Evolutionary conservation across 2,329 filamentous ascomycete genomes (phyloP).

Genomic region (Cephalotrichum gorgonifer): DNA sequence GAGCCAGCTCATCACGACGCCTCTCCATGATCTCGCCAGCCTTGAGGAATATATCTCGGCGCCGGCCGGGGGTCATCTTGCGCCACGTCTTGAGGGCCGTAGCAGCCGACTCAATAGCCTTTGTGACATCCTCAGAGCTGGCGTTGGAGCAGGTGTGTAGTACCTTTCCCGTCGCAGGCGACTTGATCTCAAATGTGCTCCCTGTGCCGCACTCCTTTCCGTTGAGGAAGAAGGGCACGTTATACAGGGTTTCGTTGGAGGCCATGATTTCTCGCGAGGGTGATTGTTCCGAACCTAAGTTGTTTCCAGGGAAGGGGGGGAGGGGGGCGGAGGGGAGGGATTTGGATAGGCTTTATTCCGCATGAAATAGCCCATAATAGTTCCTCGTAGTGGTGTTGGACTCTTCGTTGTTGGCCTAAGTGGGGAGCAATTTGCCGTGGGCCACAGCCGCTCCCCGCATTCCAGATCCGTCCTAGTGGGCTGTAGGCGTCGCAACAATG

Average conservation of each 20-base stretch:
- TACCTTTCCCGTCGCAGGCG: slow-evolving; percentile 40
- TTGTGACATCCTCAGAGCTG: slow-evolving; percentile 41
- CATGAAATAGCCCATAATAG: too few species aligned
- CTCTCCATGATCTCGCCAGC: slow-evolving; percentile 54
- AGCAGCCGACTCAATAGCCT: slow-evolving; percentile 44
- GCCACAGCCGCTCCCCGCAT: too few species aligned
- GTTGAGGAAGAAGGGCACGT: slow-evolving; percentile 30
- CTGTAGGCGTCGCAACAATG: too few species aligned
- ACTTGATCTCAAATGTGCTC: slow-evolving; percentile 44
- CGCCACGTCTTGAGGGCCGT: slow-evolving; percentile 61
- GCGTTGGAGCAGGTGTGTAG: slow-evolving; percentile 48
- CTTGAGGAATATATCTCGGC: slow-evolving; percentile 60
- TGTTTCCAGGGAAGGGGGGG: not conserved
- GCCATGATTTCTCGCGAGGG: not conserved
- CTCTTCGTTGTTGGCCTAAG: too few species aligned
- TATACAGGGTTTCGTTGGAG: not conserved
- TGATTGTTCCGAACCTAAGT: not conserved
- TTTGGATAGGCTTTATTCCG: too few species aligned
- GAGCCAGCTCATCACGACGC: slow-evolving; percentile 48
- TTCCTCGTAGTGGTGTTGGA: too few species aligned
- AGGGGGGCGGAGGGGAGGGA: not conserved
- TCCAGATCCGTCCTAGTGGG: too few species aligned
- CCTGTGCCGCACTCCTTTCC: slow-evolving; percentile 32
- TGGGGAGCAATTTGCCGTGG: too few species aligned
- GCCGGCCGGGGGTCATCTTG: slow-evolving; percentile 45